Evolutionary conservation across 192 early-diverging fungal genomes (phyloP), one percentile per base, ranked within the genome.

Genomic region (Coemansia sp.): DNA sequence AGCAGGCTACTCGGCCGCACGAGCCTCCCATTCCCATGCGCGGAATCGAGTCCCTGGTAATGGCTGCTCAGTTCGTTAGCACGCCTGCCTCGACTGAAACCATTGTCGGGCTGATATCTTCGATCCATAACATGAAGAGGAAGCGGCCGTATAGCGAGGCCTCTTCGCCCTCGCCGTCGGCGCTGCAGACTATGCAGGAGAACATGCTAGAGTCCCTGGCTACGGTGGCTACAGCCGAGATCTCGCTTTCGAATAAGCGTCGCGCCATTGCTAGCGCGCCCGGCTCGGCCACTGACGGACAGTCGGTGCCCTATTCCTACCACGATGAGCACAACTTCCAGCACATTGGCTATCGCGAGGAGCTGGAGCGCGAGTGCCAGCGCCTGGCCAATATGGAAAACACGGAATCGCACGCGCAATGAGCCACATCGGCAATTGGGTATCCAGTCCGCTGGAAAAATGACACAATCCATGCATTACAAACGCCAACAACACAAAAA

Each of bases 301-400:
- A 55, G 16, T 55, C 52, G 6, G 26, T 33, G 26, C 52, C 52
- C 14, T 16, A 33, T 31, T 14, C 52, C 26, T 55, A 55, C 28
- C 52, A 55, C 16, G 52, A 55, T 28, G 52, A 55, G 52, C 52
- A 55, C 16, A 55, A 55, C 28, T 55, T 55, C 52, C 50, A 26
- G 28, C 67, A 62, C 26, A 43, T 58, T 9, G 70, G 33, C 0
- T 73, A 80, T 55, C 82, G 73, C 50, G 66, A 73, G 57, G 73
- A 72, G 16, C 63, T 84, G 57, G 61, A 69, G 60, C 67, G 62
- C 38, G 82, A 84, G 39, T 73, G 71, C 61, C 73, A 83, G 68
- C 66, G 77, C 11, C 61, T 84, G 70, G 61, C 58, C 16, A 68
- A 36, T 16, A 55, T 55, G 6, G 52, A 55, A 16, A 28, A 52